Evolutionary conservation across 768 basidiomycete genomes (phyloP).

Genomic region (Ramaria sp.): DNA sequence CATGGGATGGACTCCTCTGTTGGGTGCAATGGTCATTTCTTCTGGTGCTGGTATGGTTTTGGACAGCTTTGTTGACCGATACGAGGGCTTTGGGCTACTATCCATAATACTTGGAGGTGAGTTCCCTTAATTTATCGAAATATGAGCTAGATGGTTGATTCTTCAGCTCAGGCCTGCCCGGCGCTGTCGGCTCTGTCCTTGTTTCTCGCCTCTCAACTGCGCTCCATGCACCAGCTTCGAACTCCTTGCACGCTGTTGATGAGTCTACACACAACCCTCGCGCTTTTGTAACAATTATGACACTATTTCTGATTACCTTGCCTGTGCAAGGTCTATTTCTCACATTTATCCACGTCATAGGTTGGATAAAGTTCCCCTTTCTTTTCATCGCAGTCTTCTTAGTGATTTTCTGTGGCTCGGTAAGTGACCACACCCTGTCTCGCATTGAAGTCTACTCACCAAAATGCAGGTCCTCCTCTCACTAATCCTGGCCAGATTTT

Average conservation of each 20-base stretch:
- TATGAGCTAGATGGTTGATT: background rate
- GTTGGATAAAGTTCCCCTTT: conserved; percentile 69
- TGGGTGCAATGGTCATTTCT: conserved; percentile 83
- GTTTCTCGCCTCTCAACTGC: conserved; percentile 86
- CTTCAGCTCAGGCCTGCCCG: conserved; percentile 56
- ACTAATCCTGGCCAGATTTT: conserved; percentile 47
- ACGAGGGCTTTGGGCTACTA: conserved; percentile 80
- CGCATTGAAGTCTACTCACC: too few relatives aligned
- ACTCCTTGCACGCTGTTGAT: background rate
- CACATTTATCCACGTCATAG: conserved; percentile 45
- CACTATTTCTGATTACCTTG: conserved; percentile 65
- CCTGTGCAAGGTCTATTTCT: conserved; percentile 76
- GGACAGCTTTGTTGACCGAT: conserved; percentile 78
- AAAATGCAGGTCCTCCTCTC: conserved; percentile 56
- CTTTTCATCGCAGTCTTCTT: conserved; percentile 60
- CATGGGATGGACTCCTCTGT: conserved; percentile 84
- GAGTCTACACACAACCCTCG: background rate
- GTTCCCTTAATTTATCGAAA: conserved; percentile 15
- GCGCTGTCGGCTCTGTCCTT: conserved; percentile 82
- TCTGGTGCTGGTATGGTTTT: conserved; percentile 86
- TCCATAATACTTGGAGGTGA: conserved; percentile 80
- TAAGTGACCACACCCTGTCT: conserved; percentile 27
- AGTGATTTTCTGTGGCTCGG: conserved; percentile 65
- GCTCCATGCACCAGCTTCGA: conserved; percentile 51
- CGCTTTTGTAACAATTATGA: conserved; percentile 20